Conservation (phyloP, 495 filamentous ascomycete genomes). For the Tuber indicum region DNA sequence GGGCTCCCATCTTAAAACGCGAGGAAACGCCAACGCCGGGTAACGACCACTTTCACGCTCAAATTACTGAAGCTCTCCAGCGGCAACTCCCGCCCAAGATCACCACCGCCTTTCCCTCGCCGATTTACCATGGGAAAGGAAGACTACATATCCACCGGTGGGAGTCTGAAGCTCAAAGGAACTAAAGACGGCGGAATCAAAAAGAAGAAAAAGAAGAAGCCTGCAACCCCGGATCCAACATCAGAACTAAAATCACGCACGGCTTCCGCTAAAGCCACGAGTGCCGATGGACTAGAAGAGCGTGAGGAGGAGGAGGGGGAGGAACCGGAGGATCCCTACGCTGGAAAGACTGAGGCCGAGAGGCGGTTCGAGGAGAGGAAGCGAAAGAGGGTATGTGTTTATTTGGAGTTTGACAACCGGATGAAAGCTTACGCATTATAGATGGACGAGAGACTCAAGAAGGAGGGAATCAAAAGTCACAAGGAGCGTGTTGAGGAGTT, state of each 20-base stretch:
- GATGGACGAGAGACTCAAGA: slow-evolving; percentile 67
- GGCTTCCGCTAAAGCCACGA: slow-evolving; percentile 5
- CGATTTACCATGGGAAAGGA: slow-evolving; percentile 35
- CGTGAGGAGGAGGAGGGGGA: slow-evolving; percentile 8
- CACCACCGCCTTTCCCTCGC: slow-evolving; percentile 20
- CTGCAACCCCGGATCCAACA: background rate
- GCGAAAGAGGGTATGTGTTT: slow-evolving; percentile 63
- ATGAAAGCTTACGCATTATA: slow-evolving; percentile 32
- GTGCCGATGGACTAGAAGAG: background rate
- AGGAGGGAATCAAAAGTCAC: slow-evolving; percentile 80
- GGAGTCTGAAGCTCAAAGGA: slow-evolving; percentile 39
- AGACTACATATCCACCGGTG: slow-evolving; percentile 39
- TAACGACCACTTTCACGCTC: slow-evolving; percentile 4
- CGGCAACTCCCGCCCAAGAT: background rate
- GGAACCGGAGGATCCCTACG: slow-evolving; percentile 30
- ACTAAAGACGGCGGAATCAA: slow-evolving; percentile 31
- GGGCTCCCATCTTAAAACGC: background rate
- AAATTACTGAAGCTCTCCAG: background rate
- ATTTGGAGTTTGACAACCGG: background rate
- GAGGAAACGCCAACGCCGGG: slow-evolving; percentile 9
- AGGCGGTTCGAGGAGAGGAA: slow-evolving; percentile 68
- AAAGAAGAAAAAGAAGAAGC: slow-evolving; percentile 39
- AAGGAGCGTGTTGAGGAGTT: slow-evolving; percentile 94
- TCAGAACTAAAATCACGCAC: slow-evolving; percentile 7
- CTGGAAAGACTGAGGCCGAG: slow-evolving; percentile 79